Evolutionary conservation across 768 basidiomycete genomes (phyloP).

Genomic region (Amanita pallidorosea): DNA sequence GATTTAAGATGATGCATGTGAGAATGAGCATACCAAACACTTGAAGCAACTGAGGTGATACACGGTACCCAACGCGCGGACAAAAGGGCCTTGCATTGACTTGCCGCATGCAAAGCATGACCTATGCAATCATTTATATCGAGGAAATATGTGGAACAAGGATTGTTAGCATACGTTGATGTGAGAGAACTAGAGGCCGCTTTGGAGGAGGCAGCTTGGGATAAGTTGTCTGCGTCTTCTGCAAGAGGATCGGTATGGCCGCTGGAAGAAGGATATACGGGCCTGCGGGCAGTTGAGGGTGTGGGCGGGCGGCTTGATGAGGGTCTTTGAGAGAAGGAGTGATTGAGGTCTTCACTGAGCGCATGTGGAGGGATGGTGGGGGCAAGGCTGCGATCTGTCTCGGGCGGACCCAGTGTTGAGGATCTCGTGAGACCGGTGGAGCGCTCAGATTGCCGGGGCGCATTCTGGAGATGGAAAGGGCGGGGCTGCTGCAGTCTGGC

Average conservation of each 20-base stretch:
- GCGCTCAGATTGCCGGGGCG: conserved; percentile 37
- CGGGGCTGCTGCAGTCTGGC: conserved; percentile 12
- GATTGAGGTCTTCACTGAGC: conserved; percentile 67
- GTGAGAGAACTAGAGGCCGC: conserved; percentile 41
- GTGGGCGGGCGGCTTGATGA: conserved; percentile 44
- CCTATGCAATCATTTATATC: conserved; percentile 23
- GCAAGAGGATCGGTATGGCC: conserved; percentile 44
- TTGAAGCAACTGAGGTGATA: conserved; percentile 98
- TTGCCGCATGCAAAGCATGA: conserved; percentile 71
- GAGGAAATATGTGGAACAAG: conserved; percentile 14
- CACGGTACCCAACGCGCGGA: conserved; percentile 86
- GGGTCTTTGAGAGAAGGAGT: conserved; percentile 18
- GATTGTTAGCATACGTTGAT: conserved; percentile 40
- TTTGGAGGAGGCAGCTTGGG: conserved; percentile 24
- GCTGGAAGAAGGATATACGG: conserved; percentile 41
- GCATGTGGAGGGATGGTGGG: conserved; percentile 31
- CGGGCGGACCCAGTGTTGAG: conserved; percentile 47
- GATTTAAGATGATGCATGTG: conserved; percentile 1
- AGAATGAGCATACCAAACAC: conserved; percentile 65
- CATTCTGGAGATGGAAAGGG: conserved; percentile 11
- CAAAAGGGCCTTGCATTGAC: conserved; percentile 90
- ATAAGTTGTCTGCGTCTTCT: conserved; percentile 42
- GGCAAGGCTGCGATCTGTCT: conserved; percentile 41
- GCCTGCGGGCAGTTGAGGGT: conserved; percentile 37
- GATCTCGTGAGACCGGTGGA: conserved; percentile 50